Base-by-base conservation (phyloP, 2,329 filamentous ascomycete genomes). In the Hypomyces rosellus region DNA sequence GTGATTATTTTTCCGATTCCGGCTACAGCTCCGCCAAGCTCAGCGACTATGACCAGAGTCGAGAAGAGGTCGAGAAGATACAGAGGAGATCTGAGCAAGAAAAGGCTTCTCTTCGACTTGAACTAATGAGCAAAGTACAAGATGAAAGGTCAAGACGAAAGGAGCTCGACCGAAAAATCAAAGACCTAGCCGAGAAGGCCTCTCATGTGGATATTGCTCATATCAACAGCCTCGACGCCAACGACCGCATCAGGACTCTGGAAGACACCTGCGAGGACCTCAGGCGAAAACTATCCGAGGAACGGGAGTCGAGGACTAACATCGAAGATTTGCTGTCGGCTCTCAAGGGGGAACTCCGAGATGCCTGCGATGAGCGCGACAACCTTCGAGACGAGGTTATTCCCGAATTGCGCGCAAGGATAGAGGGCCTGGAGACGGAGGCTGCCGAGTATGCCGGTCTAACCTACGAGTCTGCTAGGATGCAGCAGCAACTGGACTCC, bases 1-100 rank as follows among this genome's bases (percentile, higher is more conserved):
- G 93, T 70, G 93, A 99, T 70, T 97, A 99, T 71, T 99, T 93
- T 66, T 99, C 93, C 2, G 93, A 99, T 67, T 96, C 91, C 5
- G 93, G 93, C 33, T 86, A 89, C 51, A 92, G 89, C 66, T 92
- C 89, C 1, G 79, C 88, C 48, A 87, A 89, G 61, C 86, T 85
- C 62, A 84, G 86, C 54, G 85, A 88, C 43, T 74, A 74, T 53
- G 82, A 85, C 52, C 74, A 80, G 40, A 75, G 74, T 33, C 77
- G 76, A 45, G 81, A 85, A 61, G 89, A 96, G 65, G 74, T 96
- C 34, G 89, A 95, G 54, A 88, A 84, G 66, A 77, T 93, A 42
- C 86, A 91, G 60, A 80, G 93, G 57, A 84, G 84, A 58, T 84
- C 88, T 2, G 92, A 97, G 69, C 92, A 96, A 70, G 90, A 96